Base-by-base conservation (phyloP, 257 asterid species). In the Solanum tarijense region DNA sequence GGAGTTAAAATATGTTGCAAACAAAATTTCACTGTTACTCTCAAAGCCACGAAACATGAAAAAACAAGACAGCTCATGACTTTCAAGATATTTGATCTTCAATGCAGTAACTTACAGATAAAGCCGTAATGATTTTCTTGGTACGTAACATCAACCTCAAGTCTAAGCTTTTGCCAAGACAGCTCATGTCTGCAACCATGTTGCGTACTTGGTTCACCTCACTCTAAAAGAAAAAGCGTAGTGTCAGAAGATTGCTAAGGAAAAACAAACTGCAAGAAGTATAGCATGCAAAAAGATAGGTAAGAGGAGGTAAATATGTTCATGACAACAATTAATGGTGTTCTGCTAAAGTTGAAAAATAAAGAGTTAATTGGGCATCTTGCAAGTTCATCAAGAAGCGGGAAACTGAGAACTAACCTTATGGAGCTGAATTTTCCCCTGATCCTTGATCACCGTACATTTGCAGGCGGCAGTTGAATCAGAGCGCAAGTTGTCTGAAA, bases 141-240 rank as follows among this genome's bases (percentile, higher is more conserved):
- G 93, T 81, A 86, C 31, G 55, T 38, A 92, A 84, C 95, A 91
- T 91, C 88, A 93, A 91, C 90, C 95, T 92, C 74, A 91, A 41
- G 81, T 92, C 95, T 18, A 89, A 90, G 73, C 87, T 86, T 91
- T 89, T 91, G 34, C 84, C 91, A 85, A 90, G 93, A 84, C 92
- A 92, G 69, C 93, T 90, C 87, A 93, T 74, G 89, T 92, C 94
- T 23, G 81, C 93, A 87, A 91, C 93, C 55, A 91, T 78, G 88
- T 91, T 89, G 74, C 93, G 92, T 79, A 91, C 92, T 87, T 83
- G 91, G 85, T 92, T 91, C 90, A 81, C 83, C 88, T 87, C 92
- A 62, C 89, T 86, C 96, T 93, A 38, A 68, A 38, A 31, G 36
- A 29, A 39, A 25, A 39, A 2, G 69, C 7, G 68, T 46, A 29